phyloP scores from a whole-genome alignment of 164 flowering plant species.

The Magnolia kwangsiensis region DNA sequence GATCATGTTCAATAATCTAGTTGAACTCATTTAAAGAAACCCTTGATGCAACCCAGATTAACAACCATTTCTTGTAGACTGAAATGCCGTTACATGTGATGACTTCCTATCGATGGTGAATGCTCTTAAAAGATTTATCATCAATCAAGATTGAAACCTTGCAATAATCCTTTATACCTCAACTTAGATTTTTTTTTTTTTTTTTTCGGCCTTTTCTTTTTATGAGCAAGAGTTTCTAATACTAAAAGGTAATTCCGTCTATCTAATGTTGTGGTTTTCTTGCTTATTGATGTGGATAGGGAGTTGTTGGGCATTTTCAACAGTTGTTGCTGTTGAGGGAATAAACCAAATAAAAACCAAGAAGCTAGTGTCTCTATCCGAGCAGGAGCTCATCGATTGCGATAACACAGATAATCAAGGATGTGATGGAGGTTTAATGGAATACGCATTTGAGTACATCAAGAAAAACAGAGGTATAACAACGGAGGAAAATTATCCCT shows the following conservation, averaged over 20 bases:
- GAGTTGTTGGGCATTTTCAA: constrained; percentile 96
- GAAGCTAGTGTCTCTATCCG: constrained; percentile 66
- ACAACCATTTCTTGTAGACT: neutral
- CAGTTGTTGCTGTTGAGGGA: constrained; percentile 80
- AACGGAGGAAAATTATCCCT: constrained; percentile 63
- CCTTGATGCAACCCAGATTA: neutral
- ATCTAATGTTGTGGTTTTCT: neutral
- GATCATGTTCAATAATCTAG: neutral
- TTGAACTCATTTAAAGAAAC: too few species aligned
- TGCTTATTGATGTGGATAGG: constrained; percentile 35
- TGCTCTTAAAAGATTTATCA: neutral
- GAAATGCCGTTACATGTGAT: neutral
- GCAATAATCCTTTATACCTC: neutral
- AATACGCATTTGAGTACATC: constrained; percentile 64
- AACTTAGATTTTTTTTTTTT: neutral
- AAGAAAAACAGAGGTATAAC: constrained; percentile 63
- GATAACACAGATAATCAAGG: constrained; percentile 64
- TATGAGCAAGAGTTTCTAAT: too few species aligned
- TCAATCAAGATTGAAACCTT: neutral
- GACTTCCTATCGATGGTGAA: neutral
- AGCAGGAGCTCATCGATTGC: constrained; percentile 85
- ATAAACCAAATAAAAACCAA: constrained; percentile 68
- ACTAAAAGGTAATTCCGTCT: neutral
- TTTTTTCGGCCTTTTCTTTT: neutral
- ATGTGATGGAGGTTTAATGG: constrained; percentile 88